Conservation (phyloP, 202 grass and related monocot genomes). For the Musa balbisiana region DNA sequence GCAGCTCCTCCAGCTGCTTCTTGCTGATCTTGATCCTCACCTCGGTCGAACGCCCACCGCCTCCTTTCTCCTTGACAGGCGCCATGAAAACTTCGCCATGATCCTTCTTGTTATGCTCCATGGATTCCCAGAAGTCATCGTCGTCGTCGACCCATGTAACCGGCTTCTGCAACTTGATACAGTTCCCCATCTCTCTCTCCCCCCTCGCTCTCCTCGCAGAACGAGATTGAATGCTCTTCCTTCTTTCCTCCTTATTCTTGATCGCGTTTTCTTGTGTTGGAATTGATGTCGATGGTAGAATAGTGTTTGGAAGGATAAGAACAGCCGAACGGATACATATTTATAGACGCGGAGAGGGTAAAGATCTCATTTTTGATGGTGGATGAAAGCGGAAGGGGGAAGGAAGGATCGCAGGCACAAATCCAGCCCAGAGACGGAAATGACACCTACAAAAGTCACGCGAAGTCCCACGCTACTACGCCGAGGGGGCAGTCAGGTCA, state of each 20-base stretch:
- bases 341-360: not conserved
- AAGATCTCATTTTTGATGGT: too few species aligned
- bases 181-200: slow-evolving; percentile 26
- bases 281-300: not conserved
- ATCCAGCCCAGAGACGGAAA: not conserved
- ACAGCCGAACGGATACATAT: not conserved
- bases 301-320: not conserved
- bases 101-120: slow-evolving; percentile 3
- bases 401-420: not conserved
- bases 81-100: not conserved
- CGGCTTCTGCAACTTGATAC: slow-evolving; percentile 18
- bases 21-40: slow-evolving; percentile 70
- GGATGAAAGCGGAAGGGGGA: not conserved
- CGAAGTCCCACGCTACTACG: too few species aligned
- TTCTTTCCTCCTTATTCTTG: not conserved
- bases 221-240: too few species aligned
- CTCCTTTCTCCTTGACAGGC: not conserved
- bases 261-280: not conserved
- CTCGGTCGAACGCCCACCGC: slow-evolving; percentile 5
- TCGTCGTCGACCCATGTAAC: slow-evolving; percentile 35
- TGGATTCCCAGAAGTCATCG: slow-evolving; percentile 20
- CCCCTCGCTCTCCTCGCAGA: not conserved
- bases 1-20: slow-evolving; percentile 71
- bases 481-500: too few species aligned
- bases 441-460: too few species aligned